Evolutionary conservation across 345 rosid genomes (phyloP), one percentile per base, ranked within the genome.

Genomic region (Passiflora organensis): DNA sequence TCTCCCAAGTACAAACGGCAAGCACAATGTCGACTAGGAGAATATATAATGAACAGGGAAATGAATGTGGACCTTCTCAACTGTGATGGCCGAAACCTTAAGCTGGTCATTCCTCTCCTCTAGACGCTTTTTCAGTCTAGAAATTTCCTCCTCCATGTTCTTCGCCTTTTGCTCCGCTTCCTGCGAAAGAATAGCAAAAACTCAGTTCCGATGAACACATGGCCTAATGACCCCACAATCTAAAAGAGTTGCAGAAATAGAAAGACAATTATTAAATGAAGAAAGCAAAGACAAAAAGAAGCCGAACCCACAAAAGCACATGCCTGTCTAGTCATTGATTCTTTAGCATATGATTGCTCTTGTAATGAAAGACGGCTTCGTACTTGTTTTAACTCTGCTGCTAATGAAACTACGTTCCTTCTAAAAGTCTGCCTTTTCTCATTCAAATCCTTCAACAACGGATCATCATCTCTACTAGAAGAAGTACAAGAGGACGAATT

Each of bases 401-500:
- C 98, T 18, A 91, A 72, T 14, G 93, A 91, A 39, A 80, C 93
- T 13, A 91, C 95, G 73, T 88, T 91, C 50, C 80, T 75, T 65
- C 87, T 68, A 56, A 91, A 91, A 67, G 71, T 81, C 52, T 76
- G 96, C 72, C 88, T 91, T 85, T 81, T 91, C 84, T 88, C 98
- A 58, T 85, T 76, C 69, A 91, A 64, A 63, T 88, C 98, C 71
- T 84, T 86, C 78, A 91, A 65, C 59, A 88, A 32, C 0, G 95
- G 98, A 73, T 91, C 98, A 43, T 78, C 67, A 34, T 80, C 88
- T 53, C 81, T 66, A 3, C 3, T 8, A 1, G 71, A 52, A 1
- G 59, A 13, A 3, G 51, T 21, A 14, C 51, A 47, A n/a, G 79
- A 54, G 1, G 66, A 14, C 44, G 72, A 44, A 53, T 41, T 63